Evolutionary conservation across 2,329 filamentous ascomycete species (phyloP).

Genomic region (Bipolaris gigantea): DNA sequence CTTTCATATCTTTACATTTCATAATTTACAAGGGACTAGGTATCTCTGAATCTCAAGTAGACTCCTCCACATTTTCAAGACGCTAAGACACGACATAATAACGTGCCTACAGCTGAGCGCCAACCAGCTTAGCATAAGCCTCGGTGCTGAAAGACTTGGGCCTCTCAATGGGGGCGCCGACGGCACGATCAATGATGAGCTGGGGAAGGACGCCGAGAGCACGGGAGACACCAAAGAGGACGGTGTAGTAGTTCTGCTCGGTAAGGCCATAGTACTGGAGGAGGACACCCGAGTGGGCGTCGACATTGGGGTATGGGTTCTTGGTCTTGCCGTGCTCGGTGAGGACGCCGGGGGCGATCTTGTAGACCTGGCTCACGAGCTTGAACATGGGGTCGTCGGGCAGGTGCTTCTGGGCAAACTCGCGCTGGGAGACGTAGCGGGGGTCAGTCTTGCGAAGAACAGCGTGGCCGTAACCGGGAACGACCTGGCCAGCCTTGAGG

Average conservation of each 20-base stretch:
- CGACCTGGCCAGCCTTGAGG: constrained; percentile 91
- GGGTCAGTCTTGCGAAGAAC: constrained; percentile 99
- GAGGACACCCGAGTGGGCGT: constrained; percentile 97
- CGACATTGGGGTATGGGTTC: constrained; percentile 99
- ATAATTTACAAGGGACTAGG: constrained; percentile 42
- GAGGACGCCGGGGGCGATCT: constrained; percentile 96
- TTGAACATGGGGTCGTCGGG: constrained; percentile 99
- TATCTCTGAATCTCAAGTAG: constrained; percentile 29
- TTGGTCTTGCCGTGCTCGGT: constrained; percentile 99
- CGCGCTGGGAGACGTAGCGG: constrained; percentile 96
- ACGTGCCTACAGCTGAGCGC: constrained; percentile 77
- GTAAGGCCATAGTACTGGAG: constrained; percentile 99
- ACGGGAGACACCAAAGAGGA: constrained; percentile 97
- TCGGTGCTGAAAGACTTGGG: constrained; percentile 99
- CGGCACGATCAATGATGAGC: constrained; percentile 98
- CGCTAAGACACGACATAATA: constrained; percentile 6
- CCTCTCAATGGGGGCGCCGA: constrained; percentile 95
- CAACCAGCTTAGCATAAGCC: constrained; percentile 90
- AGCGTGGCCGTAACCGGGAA: constrained; percentile 97
- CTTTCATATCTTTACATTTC: constrained; percentile 39
- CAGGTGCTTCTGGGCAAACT: constrained; percentile 91
- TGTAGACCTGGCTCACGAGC: constrained; percentile 99
- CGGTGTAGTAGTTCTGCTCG: constrained; percentile 99
- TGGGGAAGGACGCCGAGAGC: constrained; percentile 98
- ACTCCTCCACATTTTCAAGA: constrained; percentile 19